Evolutionary conservation across 306 rosid species (phyloP), one percentile per base, ranked within the genome.

Genomic region (Gleditsia sinensis): DNA sequence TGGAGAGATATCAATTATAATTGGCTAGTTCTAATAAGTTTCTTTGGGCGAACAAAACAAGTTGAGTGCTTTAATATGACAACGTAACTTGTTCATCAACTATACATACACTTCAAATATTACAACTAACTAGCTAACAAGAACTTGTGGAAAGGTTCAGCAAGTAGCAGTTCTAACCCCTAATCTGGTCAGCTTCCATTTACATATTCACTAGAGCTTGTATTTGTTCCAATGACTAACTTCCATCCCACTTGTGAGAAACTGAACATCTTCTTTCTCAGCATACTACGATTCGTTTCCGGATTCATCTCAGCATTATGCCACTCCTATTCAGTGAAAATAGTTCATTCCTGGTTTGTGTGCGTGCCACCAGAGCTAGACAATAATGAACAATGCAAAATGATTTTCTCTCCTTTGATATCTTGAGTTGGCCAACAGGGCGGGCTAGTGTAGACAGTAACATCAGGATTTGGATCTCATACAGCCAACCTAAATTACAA

Each of bases 151-250:
- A 54, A 64, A 25, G 34, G 24, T 14, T 17, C 17, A 13, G n/a
- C 60, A 4, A 53, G 40, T 63, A 10, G 45, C 62, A 48, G 14
- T 34, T 74, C 70, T 46, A 74, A 11, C 51, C 27, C 49, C 14
- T 13, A 62, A n/a, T n/a, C n/a, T n/a, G n/a, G n/a, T 9, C 30
- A 56, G 61, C 40, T 34, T 67, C 20, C 7, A 66, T 64, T 17
- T 21, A 46, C 1, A 50, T 25, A 61, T 23, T 33, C 76, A 37
- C 49, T 25, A 37, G 72, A 63, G 25, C 51, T 57, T 33, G 48
- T 57, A 59, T 67, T 58, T 48, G 75, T 74, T 58, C 49, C 50
- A 20, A 19, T 59, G 13, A 67, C 74, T 46, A 64, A 33, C 72
- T 53, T 12, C 60, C 70, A 20, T 71, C 72, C 61, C 61, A 21